Base-by-base conservation (phyloP, 2,329 filamentous ascomycete species). In the Ampelomyces quisqualis region DNA sequence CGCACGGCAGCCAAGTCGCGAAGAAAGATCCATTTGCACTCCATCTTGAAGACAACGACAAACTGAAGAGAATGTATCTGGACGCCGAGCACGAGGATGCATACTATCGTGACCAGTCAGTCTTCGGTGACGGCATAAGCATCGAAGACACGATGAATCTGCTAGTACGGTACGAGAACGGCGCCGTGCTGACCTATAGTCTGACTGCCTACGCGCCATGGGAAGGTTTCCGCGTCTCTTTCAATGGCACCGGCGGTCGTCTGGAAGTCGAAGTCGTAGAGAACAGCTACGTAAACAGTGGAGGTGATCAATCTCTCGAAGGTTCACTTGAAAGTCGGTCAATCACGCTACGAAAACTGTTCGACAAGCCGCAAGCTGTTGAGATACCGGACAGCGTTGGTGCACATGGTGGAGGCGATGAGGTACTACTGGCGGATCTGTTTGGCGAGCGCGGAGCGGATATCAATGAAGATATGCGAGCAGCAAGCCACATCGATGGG, bases 141-240 rank as follows among this genome's bases (percentile, higher is more conserved):
- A 83, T 83, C 43, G 80, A 84, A 58, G 81, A 84, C 52, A 83
- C 79, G 0, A 81, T 83, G 79, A 79, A 73, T 26, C 64, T 83
- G 17, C 68, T 84, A 31, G 77, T 83, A 15, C 69, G 74, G 35
- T 84, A 84, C 54, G 67, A 70, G 13, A 79, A 72, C 36, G 77
- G 78, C 2, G 78, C 78, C 0, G 74, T 79, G 18, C 64, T 83
- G 58, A 81, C 80, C 1, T 84, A 83, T 53, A 79, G 72, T 15
- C 65, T 80, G 8, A 78, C 76, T 1, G 80, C 80, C 0, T 84
- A 83, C 42, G 78, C 80, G 3, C 81, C 81, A 0, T 82, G 79
- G 78, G 79, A 82, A 46, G 79, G 79, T 0, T 80, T 80, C 63
- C 70, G 77, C 0, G 76, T 79, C 9, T 75, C 67, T 43, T 79